Percentiles rank a stretch among this genome's conserved stretches.
These are phyloP conservation scores for Aspergillus thermomutatus DNA, from an alignment of 2,329 filamentous ascomycete genomes.

Conservation along the genomic window DNA sequence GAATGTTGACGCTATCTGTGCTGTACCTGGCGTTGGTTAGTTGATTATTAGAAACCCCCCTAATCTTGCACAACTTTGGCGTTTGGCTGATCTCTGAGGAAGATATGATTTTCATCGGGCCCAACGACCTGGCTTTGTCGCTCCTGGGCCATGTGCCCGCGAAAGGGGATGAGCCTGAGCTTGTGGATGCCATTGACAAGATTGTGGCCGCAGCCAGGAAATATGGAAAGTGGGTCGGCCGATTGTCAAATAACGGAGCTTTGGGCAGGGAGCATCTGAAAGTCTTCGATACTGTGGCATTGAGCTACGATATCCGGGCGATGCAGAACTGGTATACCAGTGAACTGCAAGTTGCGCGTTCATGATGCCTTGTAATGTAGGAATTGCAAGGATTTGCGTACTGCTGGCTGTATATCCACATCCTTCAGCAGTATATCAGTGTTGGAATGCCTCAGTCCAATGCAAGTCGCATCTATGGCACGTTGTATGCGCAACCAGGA, in stretches of 20 bases:
- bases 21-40: conserved; percentile 31
- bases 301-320: conserved; percentile 45
- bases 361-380: conserved; percentile 23
- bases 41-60: too few species aligned
- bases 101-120: conserved; percentile 35
- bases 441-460: too few species aligned
- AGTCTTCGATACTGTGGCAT: conserved; percentile 44
- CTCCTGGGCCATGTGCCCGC: too few species aligned
- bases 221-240: conserved; percentile 63
- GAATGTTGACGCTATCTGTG: conserved; percentile 39
- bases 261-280: conserved; percentile 36
- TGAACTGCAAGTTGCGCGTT: conserved; percentile 33
- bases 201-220: conserved; percentile 56
- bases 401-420: too few species aligned
- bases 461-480: too few species aligned
- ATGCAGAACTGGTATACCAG: conserved; percentile 49
- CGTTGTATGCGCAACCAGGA: too few species aligned
- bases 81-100: not conserved
- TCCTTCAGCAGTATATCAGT: too few species aligned
- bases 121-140: conserved; percentile 16
- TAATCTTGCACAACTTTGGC: too few species aligned
- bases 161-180: conserved; percentile 44
- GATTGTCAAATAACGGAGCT: conserved; percentile 38
- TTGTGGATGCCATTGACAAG: conserved; percentile 57
- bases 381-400: too few species aligned